Base-by-base conservation (phyloP, 1,284 basidiomycete genomes). In the Farysia itapuensis region DNA sequence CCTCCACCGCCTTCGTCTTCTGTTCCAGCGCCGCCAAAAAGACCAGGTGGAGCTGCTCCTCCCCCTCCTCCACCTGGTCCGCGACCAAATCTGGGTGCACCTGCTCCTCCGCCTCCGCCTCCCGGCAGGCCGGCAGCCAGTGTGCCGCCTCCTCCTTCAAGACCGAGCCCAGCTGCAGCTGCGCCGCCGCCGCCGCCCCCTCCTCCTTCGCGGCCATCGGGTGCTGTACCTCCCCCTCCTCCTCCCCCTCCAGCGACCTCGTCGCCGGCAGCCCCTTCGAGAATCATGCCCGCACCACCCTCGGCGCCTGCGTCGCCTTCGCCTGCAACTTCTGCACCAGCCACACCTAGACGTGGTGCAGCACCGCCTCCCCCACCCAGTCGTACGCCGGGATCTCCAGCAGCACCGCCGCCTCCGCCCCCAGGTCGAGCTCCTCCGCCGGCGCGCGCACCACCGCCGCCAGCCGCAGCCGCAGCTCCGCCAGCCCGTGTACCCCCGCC, bases 261-360 rank as follows among this genome's bases (percentile, higher is more conserved):
- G 9, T 37, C 56, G 15, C 39, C 20, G 4, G 45, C 35, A 12
- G 40, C 57, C 23, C 42, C 47, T 11, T 43, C n/a, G n/a, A n/a
- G n/a, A n/a, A n/a, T n/a, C n/a, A 45, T 47, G 1, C 47, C 47
- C n/a, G 43, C 51, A 29, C 43, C 43, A 13, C 15, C 26, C 18
- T 31, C 28, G 0, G 30, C 49, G 4, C 39, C 35, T 16, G 39
- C 47, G 25, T 39, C 50, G 25, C 40, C 52, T 4, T 38, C 48
- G 15, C 39, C 31, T 11, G 14, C 43, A 18, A 11, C 25, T 3
- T 32, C 43, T 15, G 57, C 42, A 29, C 43, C 63, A 3, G 49
- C 43, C 18, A 45, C 49, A 21, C 49, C 58, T 5, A 95, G 96
- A 63, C 92, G 87, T 2, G 84, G 82, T 84, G 95, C 91, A 5